Conservation (phyloP, 495 filamentous ascomycete genomes). For the Oidiodendron maius region DNA sequence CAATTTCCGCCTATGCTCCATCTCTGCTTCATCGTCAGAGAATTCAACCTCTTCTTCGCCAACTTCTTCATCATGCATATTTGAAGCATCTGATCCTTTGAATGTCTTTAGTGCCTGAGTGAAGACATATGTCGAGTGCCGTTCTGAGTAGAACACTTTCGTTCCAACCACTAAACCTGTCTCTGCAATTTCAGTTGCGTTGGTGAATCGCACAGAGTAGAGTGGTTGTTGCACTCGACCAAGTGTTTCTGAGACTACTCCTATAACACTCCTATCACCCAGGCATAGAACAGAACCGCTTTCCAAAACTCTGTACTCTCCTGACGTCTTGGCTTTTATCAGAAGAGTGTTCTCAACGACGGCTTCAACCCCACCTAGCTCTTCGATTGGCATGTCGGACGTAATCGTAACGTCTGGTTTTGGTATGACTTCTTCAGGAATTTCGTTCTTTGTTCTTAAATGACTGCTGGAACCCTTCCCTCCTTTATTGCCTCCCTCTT, state of each 20-base stretch:
- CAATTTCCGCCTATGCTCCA: conserved; percentile 60
- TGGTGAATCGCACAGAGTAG: conserved; percentile 70
- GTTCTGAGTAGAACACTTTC: conserved; percentile 68
- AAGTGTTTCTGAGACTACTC: conserved; percentile 72
- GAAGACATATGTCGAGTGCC: conserved; percentile 73
- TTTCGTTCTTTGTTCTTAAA: conserved; percentile 69
- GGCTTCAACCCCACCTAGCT: conserved; percentile 65
- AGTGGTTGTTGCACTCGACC: conserved; percentile 76
- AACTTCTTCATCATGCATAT: conserved; percentile 90
- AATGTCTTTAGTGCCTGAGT: conserved; percentile 68
- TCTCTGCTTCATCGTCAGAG: conserved; percentile 92
- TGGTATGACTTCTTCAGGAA: conserved; percentile 57
- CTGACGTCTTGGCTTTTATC: conserved; percentile 71
- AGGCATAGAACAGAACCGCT: conserved; percentile 76
- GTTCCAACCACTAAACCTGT: conserved; percentile 58
- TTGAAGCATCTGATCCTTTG: conserved; percentile 89
- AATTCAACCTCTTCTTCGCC: conserved; percentile 83
- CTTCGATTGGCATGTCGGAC: conserved; percentile 65
- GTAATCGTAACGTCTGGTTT: conserved; percentile 72
- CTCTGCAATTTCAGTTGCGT: conserved; percentile 56
- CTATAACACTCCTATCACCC: conserved; percentile 68
- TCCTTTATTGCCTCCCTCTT: conserved; percentile 41
- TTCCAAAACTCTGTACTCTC: conserved; percentile 78
- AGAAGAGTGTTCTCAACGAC: conserved; percentile 71
- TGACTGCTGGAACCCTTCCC: conserved; percentile 40